These are phyloP conservation scores for Glycine tomentella DNA, from an alignment of 306 rosid species.

Conservation along the genomic window DNA sequence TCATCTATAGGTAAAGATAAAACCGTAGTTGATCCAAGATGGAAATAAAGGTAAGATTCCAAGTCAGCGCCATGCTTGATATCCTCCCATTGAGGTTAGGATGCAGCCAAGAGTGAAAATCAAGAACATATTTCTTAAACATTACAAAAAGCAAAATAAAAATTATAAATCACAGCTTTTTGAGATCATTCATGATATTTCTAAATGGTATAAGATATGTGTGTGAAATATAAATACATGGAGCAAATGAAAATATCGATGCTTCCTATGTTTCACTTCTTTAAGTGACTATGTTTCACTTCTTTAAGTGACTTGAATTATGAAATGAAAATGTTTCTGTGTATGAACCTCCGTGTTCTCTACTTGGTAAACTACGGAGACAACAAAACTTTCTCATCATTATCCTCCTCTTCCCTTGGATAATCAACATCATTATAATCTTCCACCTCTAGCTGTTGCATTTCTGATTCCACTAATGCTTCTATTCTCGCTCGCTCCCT, in stretches of 20 bases:
- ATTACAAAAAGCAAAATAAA: too few relatives aligned
- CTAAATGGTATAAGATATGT: not conserved
- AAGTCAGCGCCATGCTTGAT: too few relatives aligned
- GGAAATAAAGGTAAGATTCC: too few relatives aligned
- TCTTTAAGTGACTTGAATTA: not conserved
- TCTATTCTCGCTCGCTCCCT: conserved; percentile 73
- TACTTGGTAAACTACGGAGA: conserved; percentile 29
- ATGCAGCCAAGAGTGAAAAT: too few relatives aligned
- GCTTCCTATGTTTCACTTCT: too few relatives aligned
- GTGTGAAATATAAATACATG: not conserved
- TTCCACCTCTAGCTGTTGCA: conserved; percentile 40
- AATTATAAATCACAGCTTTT: not conserved
- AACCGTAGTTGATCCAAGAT: too few relatives aligned
- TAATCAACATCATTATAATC: conserved; percentile 4
- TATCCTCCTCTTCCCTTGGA: conserved; percentile 49
- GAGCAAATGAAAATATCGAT: not conserved
- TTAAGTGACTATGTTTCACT: not conserved
- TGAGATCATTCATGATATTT: too few relatives aligned
- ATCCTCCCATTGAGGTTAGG: too few relatives aligned
- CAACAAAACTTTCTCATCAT: conserved; percentile 57
- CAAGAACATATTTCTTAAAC: too few relatives aligned
- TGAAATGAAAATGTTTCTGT: not conserved
- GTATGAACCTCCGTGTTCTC: too few relatives aligned
- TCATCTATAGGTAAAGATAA: too few relatives aligned
- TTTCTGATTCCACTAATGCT: conserved; percentile 61